Evolutionary conservation across 345 rosid species (phyloP).

Genomic region (Citrus unshiu): DNA sequence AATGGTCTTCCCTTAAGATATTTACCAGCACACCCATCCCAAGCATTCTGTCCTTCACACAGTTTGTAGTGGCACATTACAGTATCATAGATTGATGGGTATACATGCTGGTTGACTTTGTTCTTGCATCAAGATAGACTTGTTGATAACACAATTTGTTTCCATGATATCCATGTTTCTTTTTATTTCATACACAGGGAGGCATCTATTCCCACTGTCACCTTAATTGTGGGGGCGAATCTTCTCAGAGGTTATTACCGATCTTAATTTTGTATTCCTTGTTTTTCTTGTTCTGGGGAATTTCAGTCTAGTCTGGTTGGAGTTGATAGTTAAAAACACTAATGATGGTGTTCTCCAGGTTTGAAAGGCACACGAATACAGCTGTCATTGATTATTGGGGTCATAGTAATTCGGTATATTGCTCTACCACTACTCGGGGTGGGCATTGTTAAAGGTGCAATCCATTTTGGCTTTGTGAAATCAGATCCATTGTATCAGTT

Average conservation of each 20-base stretch:
- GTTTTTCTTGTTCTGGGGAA: neutral
- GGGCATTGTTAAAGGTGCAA: constrained; percentile 30
- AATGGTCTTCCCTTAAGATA: neutral
- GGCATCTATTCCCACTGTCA: constrained; percentile 41
- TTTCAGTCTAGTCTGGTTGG: neutral
- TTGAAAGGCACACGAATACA: constrained; percentile 34
- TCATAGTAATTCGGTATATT: constrained; percentile 31
- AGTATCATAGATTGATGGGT: neutral
- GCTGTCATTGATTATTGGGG: constrained; percentile 22
- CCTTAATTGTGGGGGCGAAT: constrained; percentile 45
- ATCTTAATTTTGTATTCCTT: neutral
- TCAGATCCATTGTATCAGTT: constrained; percentile 43
- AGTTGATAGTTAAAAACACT: neutral
- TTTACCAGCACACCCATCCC: neutral
- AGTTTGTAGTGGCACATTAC: neutral
- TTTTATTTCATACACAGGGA: constrained; percentile 22
- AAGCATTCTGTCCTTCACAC: neutral
- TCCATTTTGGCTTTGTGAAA: constrained; percentile 26
- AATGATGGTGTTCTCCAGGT: constrained; percentile 26
- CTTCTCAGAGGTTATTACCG: constrained; percentile 30
- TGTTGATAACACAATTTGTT: neutral
- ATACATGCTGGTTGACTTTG: neutral
- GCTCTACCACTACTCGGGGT: constrained; percentile 36
- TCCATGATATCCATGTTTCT: neutral
- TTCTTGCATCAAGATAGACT: neutral